Base-by-base conservation (phyloP, 1,284 basidiomycete species). In the Heterobasidion irregulare region DNA sequence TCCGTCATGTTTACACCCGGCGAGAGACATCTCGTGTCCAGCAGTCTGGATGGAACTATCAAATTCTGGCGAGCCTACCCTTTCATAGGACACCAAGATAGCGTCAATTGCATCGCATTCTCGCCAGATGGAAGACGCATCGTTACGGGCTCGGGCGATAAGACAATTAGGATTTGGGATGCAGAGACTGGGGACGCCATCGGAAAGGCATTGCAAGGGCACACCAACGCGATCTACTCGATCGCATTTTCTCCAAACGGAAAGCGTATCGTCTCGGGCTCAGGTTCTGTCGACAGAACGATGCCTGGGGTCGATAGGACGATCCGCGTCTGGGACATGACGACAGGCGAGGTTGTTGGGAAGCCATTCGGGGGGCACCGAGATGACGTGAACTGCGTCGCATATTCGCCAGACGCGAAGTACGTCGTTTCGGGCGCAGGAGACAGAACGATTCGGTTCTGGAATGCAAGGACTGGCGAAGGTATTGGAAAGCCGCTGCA, bases 121-220 rank as follows among this genome's bases (percentile, higher is more conserved):
- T 60, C 59, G 8, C 51, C 54, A 10, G 63, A 63, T 55, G 57
- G 57, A 15, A 53, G 46, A 15, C 35, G 51, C 19, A 19, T 64
- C 18, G 57, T 58, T 3, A 60, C 63, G 5, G 50, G 53, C 18
- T 61, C 61, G 13, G 53, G 59, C 34, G 62, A 63, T 47, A 54
- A 59, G 1, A 61, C 58, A 3, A 47, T 62, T 3, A 44, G 61
- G 36, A 47, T 62, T 7, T 64, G 64, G 63, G 58, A 50, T 41
- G 38, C 38, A 41, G 38, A 41, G 38, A 41, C 38, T 12, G 38
- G 38, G 10, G 38, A 10, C 10, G 26, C 26, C 15, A n/a, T 55
- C 33, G 15, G 53, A 7, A 32, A n/a, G 41, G 47, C 47, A 35
- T 10, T 50, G n/a, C 12, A 41, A 19, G 53, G 48, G 8, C 53